Conservation (phyloP, 176 grass and related monocot species). For the Avena atlantica region DNA sequence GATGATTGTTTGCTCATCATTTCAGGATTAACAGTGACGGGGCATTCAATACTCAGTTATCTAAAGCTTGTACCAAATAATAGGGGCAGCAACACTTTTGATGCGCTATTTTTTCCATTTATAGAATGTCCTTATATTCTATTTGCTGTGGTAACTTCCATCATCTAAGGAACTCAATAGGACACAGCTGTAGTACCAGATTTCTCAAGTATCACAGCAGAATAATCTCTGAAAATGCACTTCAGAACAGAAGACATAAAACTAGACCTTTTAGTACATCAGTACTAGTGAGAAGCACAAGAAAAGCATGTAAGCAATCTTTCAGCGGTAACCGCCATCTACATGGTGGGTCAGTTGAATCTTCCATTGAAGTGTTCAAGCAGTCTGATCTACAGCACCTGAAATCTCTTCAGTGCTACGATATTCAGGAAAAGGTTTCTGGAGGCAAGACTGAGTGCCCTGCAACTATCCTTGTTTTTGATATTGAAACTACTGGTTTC, state of each 20-base stretch:
- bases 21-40: constrained; percentile 52
- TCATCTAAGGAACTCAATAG: constrained; percentile 64
- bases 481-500: constrained; percentile 89
- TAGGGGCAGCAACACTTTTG: constrained; percentile 35
- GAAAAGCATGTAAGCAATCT: constrained; percentile 49
- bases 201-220: constrained; percentile 48
- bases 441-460: constrained; percentile 56
- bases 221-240: constrained; percentile 50
- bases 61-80: constrained; percentile 36
- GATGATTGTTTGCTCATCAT: constrained; percentile 34
- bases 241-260: constrained; percentile 44
- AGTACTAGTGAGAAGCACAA: constrained; percentile 46
- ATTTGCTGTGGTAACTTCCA: constrained; percentile 66
- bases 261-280: constrained; percentile 49
- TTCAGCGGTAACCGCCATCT: constrained; percentile 46
- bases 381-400: constrained; percentile 59
- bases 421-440: constrained; percentile 53
- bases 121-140: constrained; percentile 56
- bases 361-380: constrained; percentile 58
- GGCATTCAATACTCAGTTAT: constrained; percentile 33
- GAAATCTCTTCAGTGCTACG: constrained; percentile 73
- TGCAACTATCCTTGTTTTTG: constrained; percentile 87
- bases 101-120: constrained; percentile 40
- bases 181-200: constrained; percentile 46
- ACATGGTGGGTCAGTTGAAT: constrained; percentile 50